phyloP scores from a whole-genome alignment of 2,329 filamentous ascomycete genomes.

The Davidsoniella australis region DNA sequence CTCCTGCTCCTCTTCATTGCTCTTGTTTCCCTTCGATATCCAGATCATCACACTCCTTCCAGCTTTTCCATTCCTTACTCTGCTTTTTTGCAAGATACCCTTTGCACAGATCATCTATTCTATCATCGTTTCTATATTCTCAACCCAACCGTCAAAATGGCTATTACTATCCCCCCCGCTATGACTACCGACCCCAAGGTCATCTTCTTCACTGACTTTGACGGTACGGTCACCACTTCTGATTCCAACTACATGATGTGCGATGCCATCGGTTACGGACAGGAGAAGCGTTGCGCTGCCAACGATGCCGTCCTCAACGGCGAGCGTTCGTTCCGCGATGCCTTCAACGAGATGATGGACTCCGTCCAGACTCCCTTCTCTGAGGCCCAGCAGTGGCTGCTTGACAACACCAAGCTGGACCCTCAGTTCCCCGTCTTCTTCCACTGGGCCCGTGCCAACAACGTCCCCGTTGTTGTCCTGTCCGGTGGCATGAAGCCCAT shows the following conservation, averaged over 20 bases:
- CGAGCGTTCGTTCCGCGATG: conserved; percentile 60
- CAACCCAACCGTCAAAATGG: conserved; percentile 10
- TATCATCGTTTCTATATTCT: not conserved
- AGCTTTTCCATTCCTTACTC: not conserved
- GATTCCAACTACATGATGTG: conserved; percentile 59
- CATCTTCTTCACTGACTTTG: conserved; percentile 98
- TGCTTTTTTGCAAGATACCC: not conserved
- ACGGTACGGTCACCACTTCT: conserved; percentile 75
- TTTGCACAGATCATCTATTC: not conserved
- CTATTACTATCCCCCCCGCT: conserved; percentile 11
- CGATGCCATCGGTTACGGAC: conserved; percentile 78
- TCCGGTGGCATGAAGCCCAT: conserved; percentile 87
- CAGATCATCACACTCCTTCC: conserved; percentile 2
- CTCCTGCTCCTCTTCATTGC: conserved; percentile 4
- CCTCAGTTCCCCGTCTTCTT: conserved; percentile 80
- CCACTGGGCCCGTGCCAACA: conserved; percentile 60
- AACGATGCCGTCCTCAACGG: conserved; percentile 64
- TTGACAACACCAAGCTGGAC: conserved; percentile 74
- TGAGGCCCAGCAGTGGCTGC: conserved; percentile 62
- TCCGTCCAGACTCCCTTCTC: conserved; percentile 65
- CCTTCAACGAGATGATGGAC: conserved; percentile 85
- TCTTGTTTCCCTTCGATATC: conserved; percentile 1
- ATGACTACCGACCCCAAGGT: conserved; percentile 58
- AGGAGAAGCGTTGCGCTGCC: conserved; percentile 48
- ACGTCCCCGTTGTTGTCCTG: conserved; percentile 82